Evolutionary conservation across 257 asterid species (phyloP), one percentile per base, ranked within the genome.

Genomic region (Jaltomata sinuosa): DNA sequence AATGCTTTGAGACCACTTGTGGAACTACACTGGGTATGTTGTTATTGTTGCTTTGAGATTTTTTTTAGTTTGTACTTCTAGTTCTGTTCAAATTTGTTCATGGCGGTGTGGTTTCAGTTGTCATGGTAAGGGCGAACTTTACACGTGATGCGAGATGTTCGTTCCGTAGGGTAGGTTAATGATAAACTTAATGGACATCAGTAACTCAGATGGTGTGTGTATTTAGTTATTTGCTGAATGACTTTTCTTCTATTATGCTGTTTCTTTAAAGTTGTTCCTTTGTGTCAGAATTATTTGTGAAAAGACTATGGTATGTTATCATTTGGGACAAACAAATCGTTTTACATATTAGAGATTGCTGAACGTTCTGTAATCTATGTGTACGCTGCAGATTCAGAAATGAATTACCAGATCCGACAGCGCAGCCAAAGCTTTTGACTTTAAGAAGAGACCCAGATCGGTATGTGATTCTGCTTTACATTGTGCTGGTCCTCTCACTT

Each of bases 401-500:
- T 84, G 99, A 97, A 93, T 89, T 97, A 74, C 99, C 99, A 40
- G 99, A 97, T 88, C 98, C 96, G 72, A 94, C 99, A 53, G 99
- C 98, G 49, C 97, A 97, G 90, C 91, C 93, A 86, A 97, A 97
- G 95, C 99, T 97, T 79, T 83, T 94, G 89, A 81, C 92, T 34
- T 86, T 91, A 79, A 92, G 89, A 82, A 91, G 94, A 88, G 99
- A 97, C 86, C 94, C 91, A 72, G 99, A 96, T 86, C 87, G 99
- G 99, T 96, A 89, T 67, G 89, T 62, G 83, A 50, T 57, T 57
- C 68, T 57, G 15, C 53, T 32, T 49, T 76, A 69, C 18, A 32
- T 69, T 79, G 9, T 62, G 29, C 52, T 64, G n/a, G 25, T 45
- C 61, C 31, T 34, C 34, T 21, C 62, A 11, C 55, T 27, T 83